Evolutionary conservation across 106 monocot genomes (phyloP).

Genomic region (Dendrobium chrysotoxum): DNA sequence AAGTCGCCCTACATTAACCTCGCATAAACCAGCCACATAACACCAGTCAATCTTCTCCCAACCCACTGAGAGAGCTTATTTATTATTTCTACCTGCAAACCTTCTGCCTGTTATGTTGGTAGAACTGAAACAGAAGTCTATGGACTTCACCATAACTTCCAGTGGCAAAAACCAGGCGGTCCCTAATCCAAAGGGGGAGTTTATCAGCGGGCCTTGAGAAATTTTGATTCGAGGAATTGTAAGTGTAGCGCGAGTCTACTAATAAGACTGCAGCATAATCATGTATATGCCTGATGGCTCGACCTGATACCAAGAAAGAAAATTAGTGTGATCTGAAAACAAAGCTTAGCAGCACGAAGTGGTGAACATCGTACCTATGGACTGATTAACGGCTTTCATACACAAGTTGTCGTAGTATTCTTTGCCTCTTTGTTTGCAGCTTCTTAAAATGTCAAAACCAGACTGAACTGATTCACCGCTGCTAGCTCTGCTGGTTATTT

Average conservation of each 20-base stretch:
- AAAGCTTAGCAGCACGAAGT: not conserved
- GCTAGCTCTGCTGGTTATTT: not conserved
- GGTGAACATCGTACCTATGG: constrained; percentile 44
- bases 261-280: constrained; percentile 94
- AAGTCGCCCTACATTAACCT: too few species aligned
- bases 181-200: constrained; percentile 86
- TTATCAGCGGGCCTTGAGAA: constrained; percentile 50
- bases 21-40: too few species aligned
- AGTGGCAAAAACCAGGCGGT: constrained; percentile 43
- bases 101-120: constrained; percentile 57
- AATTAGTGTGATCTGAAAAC: not conserved
- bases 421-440: constrained; percentile 66
- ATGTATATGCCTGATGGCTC: constrained; percentile 91
- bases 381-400: constrained; percentile 99
- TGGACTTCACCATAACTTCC: constrained; percentile 89
- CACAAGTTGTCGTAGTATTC: constrained; percentile 98
- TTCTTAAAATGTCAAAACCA: constrained; percentile 73
- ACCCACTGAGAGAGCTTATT: not conserved
- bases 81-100: not conserved
- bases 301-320: constrained; percentile 36
- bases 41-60: not conserved
- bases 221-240: constrained; percentile 18
- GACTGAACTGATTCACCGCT: constrained; percentile 25
- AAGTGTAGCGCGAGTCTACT: constrained; percentile 75
- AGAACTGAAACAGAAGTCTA: constrained; percentile 61